Base-by-base conservation (phyloP, 257 asterid species). In the Penstemon barbatus region DNA sequence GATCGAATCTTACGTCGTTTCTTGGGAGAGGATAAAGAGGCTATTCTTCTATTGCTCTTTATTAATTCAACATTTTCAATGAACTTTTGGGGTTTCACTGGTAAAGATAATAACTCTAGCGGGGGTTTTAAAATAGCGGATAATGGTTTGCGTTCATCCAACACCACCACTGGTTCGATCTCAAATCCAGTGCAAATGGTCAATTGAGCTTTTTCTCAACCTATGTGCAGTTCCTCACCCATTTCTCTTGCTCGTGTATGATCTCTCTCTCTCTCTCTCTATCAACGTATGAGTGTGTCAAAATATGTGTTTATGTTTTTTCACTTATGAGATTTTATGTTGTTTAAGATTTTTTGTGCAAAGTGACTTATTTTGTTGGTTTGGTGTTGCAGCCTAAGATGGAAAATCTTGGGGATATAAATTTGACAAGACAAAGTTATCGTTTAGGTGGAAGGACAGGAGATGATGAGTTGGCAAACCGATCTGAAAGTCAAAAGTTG, bases 201-300 rank as follows among this genome's bases (percentile, higher is more conserved):
- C 18, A 15, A 15, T 15, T 15, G 0, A 15, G 18, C 18, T 15
- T 15, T 15, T 15, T 15, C 18, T 15, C 18, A 15, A 15, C 84
- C 86, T 45, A 61, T 79, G 67, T 79, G 81, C 76, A 72, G 62
- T 73, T 65, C 84, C 71, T 55, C 79, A 0, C 87, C 89, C 25
- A 73, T 87, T 66, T 81, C 88, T 64, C 80, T 80, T 63, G 68
- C 90, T 68, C 75, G 81, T 78, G 91, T 88, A 86, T 75, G 87
- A 52, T 58, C 51, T 42, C 11, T 51, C 57, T 61, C 11, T 51
- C 57, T 61, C 45, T 52, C 60, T 45, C 42, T 51, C 39, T 68
- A 57, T 49, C 2, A 15, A 15, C 18, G 2, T 53, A 4, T 63
- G 33, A 64, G 12, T 52, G 6, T 13, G 42, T 13, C 64, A 36